Percentiles rank a stretch among this genome's conserved stretches.
These are phyloP conservation scores for Chloris gayana DNA, from an alignment of 176 grass and related monocot species.

Conservation along the genomic window DNA sequence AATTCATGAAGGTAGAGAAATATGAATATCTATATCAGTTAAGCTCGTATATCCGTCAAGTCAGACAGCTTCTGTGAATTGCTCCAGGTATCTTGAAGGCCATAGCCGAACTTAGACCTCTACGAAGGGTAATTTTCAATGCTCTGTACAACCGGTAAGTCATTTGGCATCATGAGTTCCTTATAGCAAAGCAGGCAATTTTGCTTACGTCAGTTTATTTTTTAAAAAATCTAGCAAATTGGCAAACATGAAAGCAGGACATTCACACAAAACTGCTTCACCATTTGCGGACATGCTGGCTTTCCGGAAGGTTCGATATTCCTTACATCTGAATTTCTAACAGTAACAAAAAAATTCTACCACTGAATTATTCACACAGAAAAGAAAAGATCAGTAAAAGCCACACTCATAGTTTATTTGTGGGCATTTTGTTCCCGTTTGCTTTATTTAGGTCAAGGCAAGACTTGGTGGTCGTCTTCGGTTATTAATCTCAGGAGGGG, in stretches of 20 bases:
- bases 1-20: conserved; percentile 83
- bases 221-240: conserved; percentile 64
- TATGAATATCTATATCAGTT: conserved; percentile 19
- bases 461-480: conserved; percentile 92
- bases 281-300: conserved; percentile 88
- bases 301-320: conserved; percentile 78
- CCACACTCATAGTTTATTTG: conserved; percentile 25
- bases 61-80: conserved; percentile 36
- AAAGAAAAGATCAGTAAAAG: conserved; percentile 24
- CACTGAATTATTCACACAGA: conserved; percentile 6
- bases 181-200: conserved; percentile 30
- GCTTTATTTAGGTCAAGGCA: conserved; percentile 76
- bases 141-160: conserved; percentile 88
- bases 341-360: neutral
- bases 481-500: conserved; percentile 89
- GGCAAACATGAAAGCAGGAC: conserved; percentile 80
- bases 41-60: conserved; percentile 9
- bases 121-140: conserved; percentile 97
- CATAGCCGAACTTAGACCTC: conserved; percentile 79
- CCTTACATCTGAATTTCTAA: conserved; percentile 12
- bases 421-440: conserved; percentile 20
- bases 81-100: conserved; percentile 80
- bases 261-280: conserved; percentile 81
- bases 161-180: conserved; percentile 37
- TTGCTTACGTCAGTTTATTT: conserved; percentile 30